Percentiles rank a stretch among this genome's conserved stretches.
Evolutionary conservation across 495 filamentous ascomycete genomes (phyloP).

Genomic region (Aspergillus carlsbadensis): DNA sequence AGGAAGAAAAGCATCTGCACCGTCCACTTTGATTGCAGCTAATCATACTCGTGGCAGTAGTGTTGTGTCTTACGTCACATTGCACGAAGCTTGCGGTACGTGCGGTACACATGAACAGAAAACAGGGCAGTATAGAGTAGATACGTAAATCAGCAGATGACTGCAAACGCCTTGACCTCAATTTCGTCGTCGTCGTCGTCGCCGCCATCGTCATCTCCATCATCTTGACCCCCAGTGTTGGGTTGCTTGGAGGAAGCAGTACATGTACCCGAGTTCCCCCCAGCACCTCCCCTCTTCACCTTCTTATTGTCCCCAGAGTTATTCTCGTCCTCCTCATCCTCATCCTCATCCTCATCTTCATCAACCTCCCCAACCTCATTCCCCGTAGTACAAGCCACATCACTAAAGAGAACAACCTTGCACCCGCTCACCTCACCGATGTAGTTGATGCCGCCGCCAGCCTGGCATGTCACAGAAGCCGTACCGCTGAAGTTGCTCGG

Average conservation of each 20-base stretch:
- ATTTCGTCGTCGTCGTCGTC: not conserved
- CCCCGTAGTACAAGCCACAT: not conserved
- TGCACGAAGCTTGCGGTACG: no score
- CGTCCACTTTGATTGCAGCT: not conserved
- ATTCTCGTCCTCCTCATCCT: not conserved
- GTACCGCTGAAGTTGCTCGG: not conserved
- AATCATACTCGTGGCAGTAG: not conserved
- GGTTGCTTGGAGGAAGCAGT: not conserved
- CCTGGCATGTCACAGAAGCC: not conserved
- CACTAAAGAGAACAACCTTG: not conserved
- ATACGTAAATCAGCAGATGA: not conserved
- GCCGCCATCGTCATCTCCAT: not conserved
- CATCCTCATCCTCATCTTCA: not conserved
- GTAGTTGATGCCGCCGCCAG: not conserved
- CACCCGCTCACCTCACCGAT: not conserved
- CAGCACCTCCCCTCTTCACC: not conserved
- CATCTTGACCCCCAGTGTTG: not conserved
- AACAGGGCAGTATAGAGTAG: no score
- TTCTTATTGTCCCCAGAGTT: not conserved
- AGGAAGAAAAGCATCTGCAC: slow-evolving; percentile 38
- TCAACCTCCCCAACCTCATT: not conserved
- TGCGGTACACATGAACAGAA: no score
- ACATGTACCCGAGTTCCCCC: not conserved
- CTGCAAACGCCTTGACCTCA: not conserved
- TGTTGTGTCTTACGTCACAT: not conserved